Conservation (phyloP, 129 eudicot species). For the Chrysanthemum makinoi region DNA sequence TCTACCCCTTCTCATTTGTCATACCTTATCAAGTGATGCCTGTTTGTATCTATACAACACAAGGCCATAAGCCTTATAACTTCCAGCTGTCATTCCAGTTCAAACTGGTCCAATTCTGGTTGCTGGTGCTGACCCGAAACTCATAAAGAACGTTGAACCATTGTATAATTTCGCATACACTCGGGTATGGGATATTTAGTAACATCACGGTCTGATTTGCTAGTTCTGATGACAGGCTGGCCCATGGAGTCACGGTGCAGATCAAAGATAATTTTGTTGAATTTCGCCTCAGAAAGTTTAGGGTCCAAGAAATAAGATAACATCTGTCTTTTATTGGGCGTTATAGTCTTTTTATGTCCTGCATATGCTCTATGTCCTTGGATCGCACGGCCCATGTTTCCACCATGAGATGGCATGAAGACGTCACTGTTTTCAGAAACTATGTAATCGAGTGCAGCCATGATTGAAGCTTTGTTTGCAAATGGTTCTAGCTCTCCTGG, state of each 20-base stretch:
- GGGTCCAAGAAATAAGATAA: conserved; percentile 65
- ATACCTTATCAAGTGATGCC: neutral
- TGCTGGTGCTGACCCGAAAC: neutral
- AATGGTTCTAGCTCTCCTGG: conserved; percentile 83
- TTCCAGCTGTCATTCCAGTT: conserved; percentile 20
- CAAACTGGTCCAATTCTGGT: conserved; percentile 6
- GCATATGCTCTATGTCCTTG: conserved; percentile 87
- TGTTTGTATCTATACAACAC: conserved; percentile 3
- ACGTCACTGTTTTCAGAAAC: conserved; percentile 39
- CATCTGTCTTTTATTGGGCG: conserved; percentile 95
- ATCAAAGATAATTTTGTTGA: conserved; percentile 59
- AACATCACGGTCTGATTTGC: conserved; percentile 76
- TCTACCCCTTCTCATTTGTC: neutral
- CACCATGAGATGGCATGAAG: conserved; percentile 99
- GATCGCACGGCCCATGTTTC: conserved; percentile 91
- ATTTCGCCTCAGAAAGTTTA: conserved; percentile 58
- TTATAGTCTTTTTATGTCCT: conserved; percentile 89
- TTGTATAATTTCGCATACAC: conserved; percentile 71
- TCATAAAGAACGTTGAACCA: conserved; percentile 7
- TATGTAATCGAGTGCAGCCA: conserved; percentile 92
- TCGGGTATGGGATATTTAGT: conserved; percentile 96
- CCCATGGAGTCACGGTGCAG: conserved; percentile 88
- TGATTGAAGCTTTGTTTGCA: conserved; percentile 60
- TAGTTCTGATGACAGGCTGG: conserved; percentile 75
- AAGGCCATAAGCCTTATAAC: conserved; percentile 9